These are phyloP conservation scores for Rhododendron molle DNA, from an alignment of 148 eudicot genomes.

Conservation along the genomic window DNA sequence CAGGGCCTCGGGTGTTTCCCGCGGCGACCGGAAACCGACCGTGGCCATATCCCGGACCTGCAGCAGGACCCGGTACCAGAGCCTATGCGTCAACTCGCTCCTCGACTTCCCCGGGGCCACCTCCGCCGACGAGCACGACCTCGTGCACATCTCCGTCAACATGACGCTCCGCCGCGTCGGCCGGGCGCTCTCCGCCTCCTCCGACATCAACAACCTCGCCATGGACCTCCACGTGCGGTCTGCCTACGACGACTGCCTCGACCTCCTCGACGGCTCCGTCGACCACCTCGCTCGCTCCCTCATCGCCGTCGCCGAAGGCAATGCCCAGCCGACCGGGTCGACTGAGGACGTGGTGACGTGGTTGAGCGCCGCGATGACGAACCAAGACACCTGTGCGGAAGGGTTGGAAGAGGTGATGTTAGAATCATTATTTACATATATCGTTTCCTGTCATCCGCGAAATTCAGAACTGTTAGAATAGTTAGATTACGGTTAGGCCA, in stretches of 20 bases:
- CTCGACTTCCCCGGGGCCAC: slow-evolving; percentile 56
- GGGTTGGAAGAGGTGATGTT: slow-evolving; percentile 28
- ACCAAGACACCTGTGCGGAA: slow-evolving; percentile 82
- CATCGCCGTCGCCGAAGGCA: slow-evolving; percentile 10
- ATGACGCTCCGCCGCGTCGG: slow-evolving; percentile 50
- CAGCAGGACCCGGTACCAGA: slow-evolving; percentile 41
- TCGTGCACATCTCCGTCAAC: slow-evolving; percentile 77
- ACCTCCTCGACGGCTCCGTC: slow-evolving; percentile 64
- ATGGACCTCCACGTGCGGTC: slow-evolving; percentile 50
- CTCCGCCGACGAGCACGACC: slow-evolving; percentile 31
- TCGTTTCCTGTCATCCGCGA: too few relatives aligned
- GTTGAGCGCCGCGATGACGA: slow-evolving; percentile 88
- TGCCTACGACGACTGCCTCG: slow-evolving; percentile 76
- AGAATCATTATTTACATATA: background rate
- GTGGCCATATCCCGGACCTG: slow-evolving; percentile 39
- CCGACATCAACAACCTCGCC: slow-evolving; percentile 38
- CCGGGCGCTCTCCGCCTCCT: slow-evolving; percentile 33
- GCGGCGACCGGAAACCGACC: slow-evolving; percentile 24
- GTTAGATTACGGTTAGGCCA: too few relatives aligned
- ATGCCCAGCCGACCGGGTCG: slow-evolving; percentile 18
- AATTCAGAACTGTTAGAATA: too few relatives aligned
- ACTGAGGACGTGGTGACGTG: slow-evolving; percentile 79
- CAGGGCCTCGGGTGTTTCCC: background rate
- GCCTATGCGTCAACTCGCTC: slow-evolving; percentile 41
- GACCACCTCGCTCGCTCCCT: slow-evolving; percentile 56